Evolutionary conservation across 2,329 filamentous ascomycete species (phyloP).

Genomic region (Diaporthe velutina): DNA sequence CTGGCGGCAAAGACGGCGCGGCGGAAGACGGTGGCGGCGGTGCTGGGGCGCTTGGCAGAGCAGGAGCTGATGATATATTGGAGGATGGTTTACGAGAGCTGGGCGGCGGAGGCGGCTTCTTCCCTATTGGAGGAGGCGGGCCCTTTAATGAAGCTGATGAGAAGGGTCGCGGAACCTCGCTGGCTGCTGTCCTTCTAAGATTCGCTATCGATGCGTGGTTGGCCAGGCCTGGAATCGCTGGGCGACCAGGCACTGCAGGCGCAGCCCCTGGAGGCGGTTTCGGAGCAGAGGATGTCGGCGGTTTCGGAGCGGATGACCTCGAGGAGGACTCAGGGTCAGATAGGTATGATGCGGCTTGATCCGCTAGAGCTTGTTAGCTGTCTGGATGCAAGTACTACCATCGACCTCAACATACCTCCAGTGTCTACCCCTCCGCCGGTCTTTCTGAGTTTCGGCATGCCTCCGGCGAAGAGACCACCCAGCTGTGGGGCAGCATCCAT

Average conservation of each 20-base stretch:
- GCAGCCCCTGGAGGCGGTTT: slow-evolving; percentile 70
- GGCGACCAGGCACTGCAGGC: slow-evolving; percentile 69
- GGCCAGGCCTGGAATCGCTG: slow-evolving; percentile 62
- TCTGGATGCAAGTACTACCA: background rate
- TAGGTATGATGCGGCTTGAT: slow-evolving; percentile 78
- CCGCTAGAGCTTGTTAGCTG: slow-evolving; percentile 60
- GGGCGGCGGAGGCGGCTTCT: slow-evolving; percentile 77
- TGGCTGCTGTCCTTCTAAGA: slow-evolving; percentile 69
- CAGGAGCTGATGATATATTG: slow-evolving; percentile 52
- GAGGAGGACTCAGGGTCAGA: slow-evolving; percentile 83
- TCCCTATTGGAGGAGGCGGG: slow-evolving; percentile 83
- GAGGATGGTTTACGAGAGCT: slow-evolving; percentile 70
- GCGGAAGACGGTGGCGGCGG: slow-evolving; percentile 56
- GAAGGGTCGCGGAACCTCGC: slow-evolving; percentile 65
- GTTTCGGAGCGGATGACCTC: slow-evolving; percentile 63
- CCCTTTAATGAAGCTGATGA: slow-evolving; percentile 73
- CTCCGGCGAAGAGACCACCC: slow-evolving; percentile 89
- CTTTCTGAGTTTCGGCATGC: slow-evolving; percentile 96
- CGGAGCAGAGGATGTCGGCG: slow-evolving; percentile 67
- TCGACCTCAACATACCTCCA: slow-evolving; percentile 62
- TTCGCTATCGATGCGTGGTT: slow-evolving; percentile 69
- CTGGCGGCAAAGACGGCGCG: slow-evolving; percentile 56
- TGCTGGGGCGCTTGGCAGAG: slow-evolving; percentile 47
- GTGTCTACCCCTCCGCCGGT: slow-evolving; percentile 84
- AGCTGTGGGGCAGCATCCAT: slow-evolving; percentile 81